Base-by-base conservation (phyloP, 2,329 filamentous ascomycete genomes). In the Tothia fuscella region DNA sequence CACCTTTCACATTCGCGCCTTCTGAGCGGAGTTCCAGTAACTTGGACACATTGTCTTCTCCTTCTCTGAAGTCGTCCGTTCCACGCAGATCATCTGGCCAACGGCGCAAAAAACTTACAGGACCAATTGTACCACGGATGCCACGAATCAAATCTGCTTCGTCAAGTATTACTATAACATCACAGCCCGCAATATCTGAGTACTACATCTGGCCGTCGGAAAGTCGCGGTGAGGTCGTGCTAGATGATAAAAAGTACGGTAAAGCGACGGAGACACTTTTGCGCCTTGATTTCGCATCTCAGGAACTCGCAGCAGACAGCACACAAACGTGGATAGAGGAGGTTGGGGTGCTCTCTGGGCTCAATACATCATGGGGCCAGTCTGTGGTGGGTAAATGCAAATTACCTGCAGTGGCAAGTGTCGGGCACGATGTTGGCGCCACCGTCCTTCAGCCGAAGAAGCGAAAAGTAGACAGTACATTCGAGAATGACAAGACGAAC, bases 321-420 rank as follows among this genome's bases (percentile, higher is more conserved):
- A 84, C 82, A 2, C 63, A 60, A 39, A 74, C 80, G 41, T 91
- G 83, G 82, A 67, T 78, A 32, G 69, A 69, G 12, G 82, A 89
- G 52, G 75, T 80, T 1, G 72, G 71, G 13, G 55, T 63, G 5
- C 47, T 63, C 2, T 58, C 53, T 19, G 57, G 57, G 6, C 14
- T 25, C 29, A 12, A 14, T n/a, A 22, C 28, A n/a, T 16, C 52
- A 29, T 35, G 37, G 19, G 30, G 38, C 31, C 31, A 37, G 43
- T 52, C 54, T 14, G 36, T 39, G 6, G 26, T 13, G 7, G 34
- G 41, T 16, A 28, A 37, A 7, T 33, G 10, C 14, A 34, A 6
- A 6, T 42, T 53, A 0, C 55, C 24, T 16, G 5, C 20, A 13
- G 26, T 17, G 3, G 6, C 14, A 3, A 40, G 13, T 7, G 3